These are phyloP conservation scores for Picocystis sp. DNA, from an alignment of 163 green algal species.

Conservation along the genomic window DNA sequence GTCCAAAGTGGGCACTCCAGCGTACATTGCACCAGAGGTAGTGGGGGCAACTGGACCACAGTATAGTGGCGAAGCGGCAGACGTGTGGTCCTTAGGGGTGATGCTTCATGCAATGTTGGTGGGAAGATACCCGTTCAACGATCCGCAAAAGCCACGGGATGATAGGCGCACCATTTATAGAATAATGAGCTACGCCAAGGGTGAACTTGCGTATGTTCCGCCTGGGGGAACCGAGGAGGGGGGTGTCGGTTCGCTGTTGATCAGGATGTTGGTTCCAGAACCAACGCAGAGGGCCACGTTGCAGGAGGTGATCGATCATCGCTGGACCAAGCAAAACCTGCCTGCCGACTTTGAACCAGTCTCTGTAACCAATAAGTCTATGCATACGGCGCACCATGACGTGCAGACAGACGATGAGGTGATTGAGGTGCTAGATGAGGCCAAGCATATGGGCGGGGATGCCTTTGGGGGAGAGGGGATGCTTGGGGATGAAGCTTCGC, in stretches of 20 bases:
- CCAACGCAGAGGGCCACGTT: constrained; percentile 10
- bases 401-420: too few species aligned
- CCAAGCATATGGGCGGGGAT: too few species aligned
- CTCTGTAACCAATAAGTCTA: too few species aligned
- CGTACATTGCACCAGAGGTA: constrained; percentile 69
- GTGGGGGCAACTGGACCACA: constrained; percentile 7
- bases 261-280: constrained; percentile 14
- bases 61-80: constrained; percentile 12
- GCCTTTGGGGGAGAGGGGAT: too few species aligned
- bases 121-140: constrained; percentile 25
- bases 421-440: too few species aligned
- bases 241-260: constrained; percentile 11
- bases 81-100: constrained; percentile 25
- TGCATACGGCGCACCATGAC: too few species aligned
- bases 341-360: constrained; percentile 2
- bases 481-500: too few species aligned
- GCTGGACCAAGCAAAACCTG: constrained; percentile 21
- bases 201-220: too few species aligned
- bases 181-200: too few species aligned
- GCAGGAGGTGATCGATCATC: constrained; percentile 17
- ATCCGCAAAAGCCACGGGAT: constrained; percentile 3
- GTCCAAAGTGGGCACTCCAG: constrained; percentile 57
- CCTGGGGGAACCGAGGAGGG: too few species aligned
- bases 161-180: constrained; percentile 9
- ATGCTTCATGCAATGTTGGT: constrained; percentile 33